Evolutionary conservation across 192 early-diverging fungal genomes (phyloP).

Genomic region (Backusella psychrophila): DNA sequence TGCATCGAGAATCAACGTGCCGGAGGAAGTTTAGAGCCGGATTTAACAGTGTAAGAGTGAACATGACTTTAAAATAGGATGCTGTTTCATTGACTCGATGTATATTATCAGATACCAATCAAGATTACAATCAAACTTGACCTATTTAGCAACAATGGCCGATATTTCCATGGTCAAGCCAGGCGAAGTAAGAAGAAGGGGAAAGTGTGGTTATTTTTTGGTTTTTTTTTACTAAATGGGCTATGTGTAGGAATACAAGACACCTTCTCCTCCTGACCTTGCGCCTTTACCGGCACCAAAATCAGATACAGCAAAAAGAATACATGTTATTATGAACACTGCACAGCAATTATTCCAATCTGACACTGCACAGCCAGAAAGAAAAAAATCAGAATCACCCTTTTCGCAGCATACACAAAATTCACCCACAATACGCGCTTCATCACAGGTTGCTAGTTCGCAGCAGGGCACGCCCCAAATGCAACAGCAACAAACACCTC

Average conservation of each 20-base stretch:
- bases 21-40: slow-evolving; percentile 12
- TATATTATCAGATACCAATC: slow-evolving; percentile 25
- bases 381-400: background rate
- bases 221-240: background rate
- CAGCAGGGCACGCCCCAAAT: background rate
- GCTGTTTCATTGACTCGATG: background rate
- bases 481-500: background rate
- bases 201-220: too few species aligned
- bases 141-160: slow-evolving; percentile 37
- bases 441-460: background rate
- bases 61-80: background rate
- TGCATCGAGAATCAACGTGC: slow-evolving; percentile 23
- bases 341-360: slow-evolving; percentile 23
- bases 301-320: slow-evolving; percentile 14
- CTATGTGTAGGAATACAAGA: slow-evolving; percentile 12
- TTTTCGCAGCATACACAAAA: background rate
- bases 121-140: slow-evolving; percentile 36
- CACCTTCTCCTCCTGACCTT: slow-evolving; percentile 29
- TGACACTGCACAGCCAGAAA: background rate
- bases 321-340: slow-evolving; percentile 18
- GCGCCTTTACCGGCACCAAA: slow-evolving; percentile 28
- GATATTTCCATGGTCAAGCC: slow-evolving; percentile 31
- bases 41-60: slow-evolving; percentile 25
- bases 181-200: slow-evolving; percentile 20
- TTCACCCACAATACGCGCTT: slow-evolving; percentile 7